A percentile compares a stretch with the other conserved stretches of the same genome.
Evolutionary conservation across 2,329 filamentous ascomycete genomes (phyloP).

Genomic region (Cladophialophora psammophila): DNA sequence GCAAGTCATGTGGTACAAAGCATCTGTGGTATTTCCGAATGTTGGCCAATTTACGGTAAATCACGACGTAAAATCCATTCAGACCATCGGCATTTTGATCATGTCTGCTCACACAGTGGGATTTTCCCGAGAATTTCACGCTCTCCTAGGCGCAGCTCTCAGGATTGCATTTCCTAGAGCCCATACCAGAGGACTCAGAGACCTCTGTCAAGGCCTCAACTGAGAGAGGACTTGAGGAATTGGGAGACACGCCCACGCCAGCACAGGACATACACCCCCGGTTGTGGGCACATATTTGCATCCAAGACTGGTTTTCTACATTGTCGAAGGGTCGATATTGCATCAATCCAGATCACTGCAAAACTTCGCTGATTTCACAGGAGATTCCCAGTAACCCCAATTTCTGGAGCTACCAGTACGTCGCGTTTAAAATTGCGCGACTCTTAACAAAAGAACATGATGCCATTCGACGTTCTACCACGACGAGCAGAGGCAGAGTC

Average conservation of each 20-base stretch:
- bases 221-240: constrained; percentile 18
- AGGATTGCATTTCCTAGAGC: constrained; percentile 52
- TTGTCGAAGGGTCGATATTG: constrained; percentile 50
- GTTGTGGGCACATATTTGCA: constrained; percentile 49
- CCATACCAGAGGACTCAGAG: constrained; percentile 20
- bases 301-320: constrained; percentile 54
- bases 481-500: too few relatives aligned
- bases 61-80: constrained; percentile 53
- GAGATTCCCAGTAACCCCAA: too few relatives aligned
- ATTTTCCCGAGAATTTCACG: constrained; percentile 56
- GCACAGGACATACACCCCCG: constrained; percentile 48
- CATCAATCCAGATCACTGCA: constrained; percentile 48
- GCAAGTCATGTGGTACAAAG: constrained; percentile 56
- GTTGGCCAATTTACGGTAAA: constrained; percentile 54
- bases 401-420: constrained; percentile 43
- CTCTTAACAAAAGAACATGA: constrained; percentile 48
- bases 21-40: constrained; percentile 54
- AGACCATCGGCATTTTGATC: constrained; percentile 58
- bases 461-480: constrained; percentile 46
- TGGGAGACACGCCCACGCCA: constrained; percentile 20
- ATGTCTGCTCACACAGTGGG: constrained; percentile 59
- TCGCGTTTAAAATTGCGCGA: constrained; percentile 51
- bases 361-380: constrained; percentile 31
- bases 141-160: constrained; percentile 54
- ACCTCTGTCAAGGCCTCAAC: too few relatives aligned